Evolutionary conservation across 352 stramenopile genomes (phyloP), one percentile per base, ranked within the genome.

Genomic region (Globisporangium canariense): DNA sequence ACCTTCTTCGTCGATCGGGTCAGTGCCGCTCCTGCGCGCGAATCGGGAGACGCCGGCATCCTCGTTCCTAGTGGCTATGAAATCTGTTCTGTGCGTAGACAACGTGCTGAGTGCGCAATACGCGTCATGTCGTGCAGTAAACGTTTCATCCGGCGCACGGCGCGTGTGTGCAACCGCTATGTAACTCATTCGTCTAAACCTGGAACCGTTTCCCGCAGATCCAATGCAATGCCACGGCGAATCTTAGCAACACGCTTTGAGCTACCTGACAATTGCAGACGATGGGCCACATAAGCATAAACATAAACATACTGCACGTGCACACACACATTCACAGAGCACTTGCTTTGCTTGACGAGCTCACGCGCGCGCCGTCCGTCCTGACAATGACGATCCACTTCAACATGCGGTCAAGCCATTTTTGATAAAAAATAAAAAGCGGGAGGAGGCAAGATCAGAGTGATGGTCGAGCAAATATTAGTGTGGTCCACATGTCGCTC

Each of bases 21-120:
- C 16, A 43, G 40, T 1, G 32, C 32, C 18, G 30, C 30, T 0
- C 32, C 20, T 30, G 32, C 28, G 4, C n/a, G 51, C 11, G 40
- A 6, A 59, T 55, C 55, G 16, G 62, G 62, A 16, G 62, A 65
- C 62, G 38, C 25, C 8, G 62, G 62, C 62, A 68, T 68, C 22
- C 41, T 46, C 5, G 8, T 62, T 25, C 1, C 14, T 25, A 2
- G 34, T 53, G 28, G 32, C 32, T 36, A 36, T 36, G n/a, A 45
- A 14, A 28, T 28, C 25, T 28, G 25, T 28, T 28, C 25, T 28
- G 25, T 28, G 45, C 18, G 43, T 46, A 2, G 7, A 36, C 7
- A 36, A 36, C 32, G 32, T 22, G 32, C 14, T 47, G 41, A 47
- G 3, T 20, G 49, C 4, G 25, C 50, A 20, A 2, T 14, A 5